These are phyloP conservation scores for Fusarium sp. DNA, from an alignment of 2,329 filamentous ascomycete genomes.

Conservation along the genomic window DNA sequence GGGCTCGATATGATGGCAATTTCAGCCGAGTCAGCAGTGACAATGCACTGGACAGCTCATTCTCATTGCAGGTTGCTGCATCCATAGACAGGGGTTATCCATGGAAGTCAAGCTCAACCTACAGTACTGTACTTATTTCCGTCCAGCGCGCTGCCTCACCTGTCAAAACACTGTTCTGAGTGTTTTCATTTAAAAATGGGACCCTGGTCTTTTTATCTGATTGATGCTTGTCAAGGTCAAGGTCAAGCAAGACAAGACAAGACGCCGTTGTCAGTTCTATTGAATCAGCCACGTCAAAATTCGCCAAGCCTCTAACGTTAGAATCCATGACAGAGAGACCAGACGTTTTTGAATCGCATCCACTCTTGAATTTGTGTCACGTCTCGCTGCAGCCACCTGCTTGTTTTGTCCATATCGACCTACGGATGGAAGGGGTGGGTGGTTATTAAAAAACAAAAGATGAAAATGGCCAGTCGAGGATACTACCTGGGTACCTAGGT, in stretches of 20 bases:
- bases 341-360: slow-evolving; percentile 12
- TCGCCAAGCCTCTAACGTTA: background rate
- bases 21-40: slow-evolving; percentile 36
- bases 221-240: slow-evolving; percentile 1
- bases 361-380: slow-evolving; percentile 23
- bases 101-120: slow-evolving; percentile 12
- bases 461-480: background rate
- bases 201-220: slow-evolving; percentile 11
- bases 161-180: slow-evolving; percentile 20
- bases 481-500: too few relatives aligned
- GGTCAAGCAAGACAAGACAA: background rate
- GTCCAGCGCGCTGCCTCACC: slow-evolving; percentile 9
- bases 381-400: slow-evolving; percentile 22
- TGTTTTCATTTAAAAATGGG: slow-evolving; percentile 13
- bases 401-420: background rate
- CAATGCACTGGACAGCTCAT: slow-evolving; percentile 29
- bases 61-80: slow-evolving; percentile 27
- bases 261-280: slow-evolving; percentile 4
- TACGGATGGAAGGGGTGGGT: too few relatives aligned
- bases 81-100: slow-evolving; percentile 36
- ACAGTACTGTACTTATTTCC: slow-evolving; percentile 10
- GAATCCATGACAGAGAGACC: background rate
- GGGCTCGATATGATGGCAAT: slow-evolving; percentile 37
- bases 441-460: background rate
- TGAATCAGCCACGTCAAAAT: background rate